Conservation (phyloP, 1,139 yeast genomes). For the Lizanozyma gosingica region DNA sequence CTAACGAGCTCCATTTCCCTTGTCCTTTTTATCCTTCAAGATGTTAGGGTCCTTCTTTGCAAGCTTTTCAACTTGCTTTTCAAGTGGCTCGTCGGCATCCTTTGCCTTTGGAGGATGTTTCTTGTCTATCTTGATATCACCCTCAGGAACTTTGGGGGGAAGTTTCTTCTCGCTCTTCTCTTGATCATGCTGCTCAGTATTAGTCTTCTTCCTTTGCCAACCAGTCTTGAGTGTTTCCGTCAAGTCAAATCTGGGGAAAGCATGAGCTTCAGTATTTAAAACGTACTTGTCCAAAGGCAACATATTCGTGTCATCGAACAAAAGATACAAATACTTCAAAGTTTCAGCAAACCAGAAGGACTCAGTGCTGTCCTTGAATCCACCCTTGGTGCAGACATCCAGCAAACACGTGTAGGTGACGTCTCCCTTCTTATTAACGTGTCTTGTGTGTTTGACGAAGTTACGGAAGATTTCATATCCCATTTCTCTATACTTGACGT, state of each 20-base stretch:
- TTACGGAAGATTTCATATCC: slow-evolving; percentile 80
- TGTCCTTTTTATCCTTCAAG: slow-evolving; percentile 1
- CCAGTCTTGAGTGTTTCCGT: slow-evolving; percentile 53
- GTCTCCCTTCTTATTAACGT: slow-evolving; percentile 43
- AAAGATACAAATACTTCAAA: slow-evolving; percentile 72
- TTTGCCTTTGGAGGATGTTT: slow-evolving; percentile 34
- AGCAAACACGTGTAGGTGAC: slow-evolving; percentile 57
- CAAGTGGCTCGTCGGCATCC: slow-evolving; percentile 33
- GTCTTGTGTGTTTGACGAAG: slow-evolving; percentile 51
- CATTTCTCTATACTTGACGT: slow-evolving; percentile 77
- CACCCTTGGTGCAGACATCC: slow-evolving; percentile 47
- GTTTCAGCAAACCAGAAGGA: slow-evolving; percentile 95
- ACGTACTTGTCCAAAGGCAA: slow-evolving; percentile 60
- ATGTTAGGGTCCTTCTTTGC: slow-evolving; percentile 25
- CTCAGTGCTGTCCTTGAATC: slow-evolving; percentile 67
- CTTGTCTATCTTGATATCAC: slow-evolving; percentile 14
- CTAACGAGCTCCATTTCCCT: too few relatives aligned
- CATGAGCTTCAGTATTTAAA: slow-evolving; percentile 91
- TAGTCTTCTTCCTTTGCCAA: slow-evolving; percentile 40
- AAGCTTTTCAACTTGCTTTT: slow-evolving; percentile 28
- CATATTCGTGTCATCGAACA: slow-evolving; percentile 58
- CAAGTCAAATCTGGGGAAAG: slow-evolving; percentile 65
- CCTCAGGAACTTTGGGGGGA: slow-evolving; percentile 1
- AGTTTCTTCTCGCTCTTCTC: slow-evolving; percentile 3
- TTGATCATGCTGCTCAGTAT: too few relatives aligned